Conservation (phyloP, 306 rosid species). For the Citrullus amarus region DNA sequence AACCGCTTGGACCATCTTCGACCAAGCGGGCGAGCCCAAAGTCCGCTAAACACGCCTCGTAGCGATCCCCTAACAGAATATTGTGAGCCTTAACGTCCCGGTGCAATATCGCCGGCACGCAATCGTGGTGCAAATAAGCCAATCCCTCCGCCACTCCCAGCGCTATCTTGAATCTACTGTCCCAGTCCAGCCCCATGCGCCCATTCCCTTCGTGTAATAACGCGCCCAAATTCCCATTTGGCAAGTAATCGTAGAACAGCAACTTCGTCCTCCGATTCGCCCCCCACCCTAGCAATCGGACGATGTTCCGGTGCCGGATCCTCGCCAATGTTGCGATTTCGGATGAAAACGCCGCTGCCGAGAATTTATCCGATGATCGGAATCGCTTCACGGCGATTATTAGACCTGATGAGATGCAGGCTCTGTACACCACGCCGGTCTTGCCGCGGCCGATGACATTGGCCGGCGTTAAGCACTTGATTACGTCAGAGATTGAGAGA, state of each 20-base stretch:
- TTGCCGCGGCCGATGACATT: slow-evolving; percentile 69
- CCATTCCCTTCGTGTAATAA: slow-evolving; percentile 51
- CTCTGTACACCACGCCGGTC: slow-evolving; percentile 71
- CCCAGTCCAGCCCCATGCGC: slow-evolving; percentile 69
- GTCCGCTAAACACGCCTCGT: slow-evolving; percentile 80
- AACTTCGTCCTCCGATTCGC: slow-evolving; percentile 59
- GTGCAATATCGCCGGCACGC: slow-evolving; percentile 83
- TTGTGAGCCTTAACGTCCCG: slow-evolving; percentile 82
- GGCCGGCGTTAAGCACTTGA: slow-evolving; percentile 34
- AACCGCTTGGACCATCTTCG: slow-evolving; percentile 39
- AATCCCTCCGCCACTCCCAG: slow-evolving; percentile 74
- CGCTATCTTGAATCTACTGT: slow-evolving; percentile 77
- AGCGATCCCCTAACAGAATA: slow-evolving; percentile 58
- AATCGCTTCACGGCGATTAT: slow-evolving; percentile 61
- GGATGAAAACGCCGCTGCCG: slow-evolving; percentile 69
- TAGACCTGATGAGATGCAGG: slow-evolving; percentile 29
- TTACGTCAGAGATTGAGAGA: slow-evolving; percentile 63
- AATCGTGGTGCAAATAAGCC: slow-evolving; percentile 85
- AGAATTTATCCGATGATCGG: slow-evolving; percentile 38
- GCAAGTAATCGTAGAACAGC: slow-evolving; percentile 57
- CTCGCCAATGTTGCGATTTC: slow-evolving; percentile 74
- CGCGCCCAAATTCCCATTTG: slow-evolving; percentile 49
- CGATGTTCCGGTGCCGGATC: slow-evolving; percentile 84
- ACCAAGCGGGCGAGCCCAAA: slow-evolving; percentile 79
- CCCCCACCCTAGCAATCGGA: slow-evolving; percentile 79